Base-by-base conservation (phyloP, 768 basidiomycete genomes). In the Favolaschia claudopus region DNA sequence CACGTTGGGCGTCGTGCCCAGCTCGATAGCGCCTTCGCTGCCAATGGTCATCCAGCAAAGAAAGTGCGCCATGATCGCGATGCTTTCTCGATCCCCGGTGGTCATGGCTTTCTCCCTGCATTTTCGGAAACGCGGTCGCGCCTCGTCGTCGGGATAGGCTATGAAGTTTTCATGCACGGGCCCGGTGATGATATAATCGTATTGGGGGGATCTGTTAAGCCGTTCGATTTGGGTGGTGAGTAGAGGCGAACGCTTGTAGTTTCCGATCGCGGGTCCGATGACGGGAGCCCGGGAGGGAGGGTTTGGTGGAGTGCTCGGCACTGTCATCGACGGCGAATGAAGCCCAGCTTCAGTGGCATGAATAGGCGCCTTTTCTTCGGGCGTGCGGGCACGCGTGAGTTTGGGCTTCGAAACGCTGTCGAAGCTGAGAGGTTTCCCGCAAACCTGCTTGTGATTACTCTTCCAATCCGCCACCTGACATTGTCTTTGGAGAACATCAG, bases 391-490 rank as follows among this genome's bases (percentile, higher is more conserved):
- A 17, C 42, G 42, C 5, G 24, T 19, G 7, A 45, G 33, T 10
- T 36, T 28, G 28, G 37, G 40, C 34, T 61, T 49, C 20, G 49
- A 31, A n/a, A n/a, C n/a, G n/a, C n/a, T n/a, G n/a, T 67, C 60
- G 45, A 63, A 57, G 17, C 6, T 62, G 50, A 67, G 44, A 2
- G 52, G 39, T 42, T 63, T 59, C 1, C 66, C 66, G 39, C 66
- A 67, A n/a, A 63, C 63, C 8, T 48, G 27, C 28, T 65, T 65
- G 29, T 67, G 66, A 17, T 49, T 19, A 1, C 13, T 7, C 29
- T 65, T 62, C 64, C 66, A 67, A 34, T 67, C 61, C 15, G 48
- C 52, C 13, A 24, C 58, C 43, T 67, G 66, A 27, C 64, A 65
- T 20, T 54, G 50, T 25, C 64, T n/a, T 12, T 48, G 14, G 33